Base-by-base conservation (phyloP, 352 stramenopile species). In the Pythium folliculosum region DNA sequence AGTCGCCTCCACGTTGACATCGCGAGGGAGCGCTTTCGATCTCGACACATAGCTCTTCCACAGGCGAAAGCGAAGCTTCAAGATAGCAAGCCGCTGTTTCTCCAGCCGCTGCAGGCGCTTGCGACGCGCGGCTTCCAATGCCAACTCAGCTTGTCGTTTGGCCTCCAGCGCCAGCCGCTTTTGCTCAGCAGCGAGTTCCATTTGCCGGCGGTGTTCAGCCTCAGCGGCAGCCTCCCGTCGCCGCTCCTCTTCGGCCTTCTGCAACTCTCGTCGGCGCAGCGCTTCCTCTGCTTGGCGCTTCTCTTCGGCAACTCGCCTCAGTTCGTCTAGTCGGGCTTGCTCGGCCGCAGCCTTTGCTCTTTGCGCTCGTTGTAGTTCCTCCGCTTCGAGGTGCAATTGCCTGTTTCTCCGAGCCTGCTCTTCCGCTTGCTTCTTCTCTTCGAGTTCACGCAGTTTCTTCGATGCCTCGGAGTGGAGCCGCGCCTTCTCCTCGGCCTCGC, bases 31-130 rank as follows among this genome's bases (percentile, higher is more conserved):
- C 19, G 77, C 62, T 52, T 84, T 84, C 23, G 80, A 84, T 10
- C 61, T 63, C n/a, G 68, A 62, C n/a, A 80, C 72, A 69, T 89
- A 92, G 44, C 84, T 88, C 48, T 73, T 82, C 86, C 86, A 94
- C 37, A 76, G 44, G 19, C 81, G 74, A 21, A 94, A 78, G 38
- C 67, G 81, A 21, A 94, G 60, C 51, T 83, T 78, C 25, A 92
- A 43, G 1, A 89, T 50, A 8, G 82, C 82, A 9, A 82, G 69
- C 6, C 64, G 76, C 51, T 89, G 77, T 69, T 91, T 86, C 47
- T 77, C 27, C 22, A 74, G 67, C 1, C 68, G 76, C 13, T 67
- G 65, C 8, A 67, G 2, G 19, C 61, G 64, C 58, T 86, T 84
- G 53, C 53, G 77, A 60, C 81, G 77, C 25, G 66, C 71, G n/a